Evolutionary conservation across 805 yeast species (phyloP).

Genomic region (Starmera dryadoides): DNA sequence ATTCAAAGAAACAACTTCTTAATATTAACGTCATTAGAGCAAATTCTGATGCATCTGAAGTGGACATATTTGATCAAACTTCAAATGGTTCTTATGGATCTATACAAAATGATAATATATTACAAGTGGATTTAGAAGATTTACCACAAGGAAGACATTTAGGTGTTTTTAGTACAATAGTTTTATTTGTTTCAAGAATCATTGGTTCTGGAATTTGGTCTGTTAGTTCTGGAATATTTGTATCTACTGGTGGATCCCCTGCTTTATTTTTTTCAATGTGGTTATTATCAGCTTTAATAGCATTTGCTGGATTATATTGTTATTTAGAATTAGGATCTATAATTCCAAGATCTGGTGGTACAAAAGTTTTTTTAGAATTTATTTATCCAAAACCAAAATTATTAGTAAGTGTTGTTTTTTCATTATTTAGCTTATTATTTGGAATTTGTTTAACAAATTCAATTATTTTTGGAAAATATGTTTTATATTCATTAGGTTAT

Average conservation of each 20-base stretch:
- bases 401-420: conserved; percentile 44
- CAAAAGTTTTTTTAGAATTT: conserved; percentile 64
- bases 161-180: conserved; percentile 1
- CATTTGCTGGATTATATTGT: conserved; percentile 61
- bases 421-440: conserved; percentile 41
- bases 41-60: neutral
- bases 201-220: conserved; percentile 73
- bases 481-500: conserved; percentile 35
- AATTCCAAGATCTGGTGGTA: conserved; percentile 70
- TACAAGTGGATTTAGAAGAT: neutral
- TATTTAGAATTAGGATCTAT: conserved; percentile 66
- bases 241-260: conserved; percentile 63
- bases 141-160: conserved; percentile 5
- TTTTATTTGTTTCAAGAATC: conserved; percentile 3
- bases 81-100: neutral
- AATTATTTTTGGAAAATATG: conserved; percentile 56
- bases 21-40: neutral
- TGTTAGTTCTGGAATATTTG: conserved; percentile 57
- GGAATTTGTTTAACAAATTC: conserved; percentile 51
- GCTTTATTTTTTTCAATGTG: conserved; percentile 54
- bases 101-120: neutral
- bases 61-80: neutral
- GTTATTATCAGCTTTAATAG: conserved; percentile 52
- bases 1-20: neutral
- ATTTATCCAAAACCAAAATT: conserved; percentile 55